Evolutionary conservation across 345 rosid genomes (phyloP).

Genomic region (Toxicodendron radicans): DNA sequence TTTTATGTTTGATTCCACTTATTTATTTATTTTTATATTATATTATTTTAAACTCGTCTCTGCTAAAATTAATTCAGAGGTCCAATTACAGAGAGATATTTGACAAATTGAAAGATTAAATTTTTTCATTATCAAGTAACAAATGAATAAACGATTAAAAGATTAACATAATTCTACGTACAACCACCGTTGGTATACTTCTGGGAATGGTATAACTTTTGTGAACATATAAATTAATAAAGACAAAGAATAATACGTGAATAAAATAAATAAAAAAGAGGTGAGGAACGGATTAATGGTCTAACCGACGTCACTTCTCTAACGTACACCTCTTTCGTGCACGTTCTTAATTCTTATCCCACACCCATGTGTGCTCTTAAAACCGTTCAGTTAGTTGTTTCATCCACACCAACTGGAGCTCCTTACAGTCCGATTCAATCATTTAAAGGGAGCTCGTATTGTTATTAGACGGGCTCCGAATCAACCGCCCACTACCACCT

Average conservation of each 20-base stretch:
- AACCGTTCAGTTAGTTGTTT: not conserved
- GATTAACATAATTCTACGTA: no score
- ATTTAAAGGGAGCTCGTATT: slow-evolving; percentile 27
- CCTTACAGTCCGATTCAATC: not conserved
- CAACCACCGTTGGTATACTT: no score
- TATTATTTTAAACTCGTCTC: no score
- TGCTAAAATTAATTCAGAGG: no score
- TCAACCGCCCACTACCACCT: slow-evolving; percentile 17
- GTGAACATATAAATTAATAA: not conserved
- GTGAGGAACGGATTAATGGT: slow-evolving; percentile 14
- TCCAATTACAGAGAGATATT: no score
- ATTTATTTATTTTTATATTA: no score
- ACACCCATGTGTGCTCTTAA: not conserved
- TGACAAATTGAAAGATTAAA: no score
- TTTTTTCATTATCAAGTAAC: no score
- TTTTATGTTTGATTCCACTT: no score
- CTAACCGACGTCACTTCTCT: slow-evolving; percentile 11
- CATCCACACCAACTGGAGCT: not conserved
- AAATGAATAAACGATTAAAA: no score
- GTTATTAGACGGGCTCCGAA: slow-evolving; percentile 31
- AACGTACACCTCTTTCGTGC: not conserved
- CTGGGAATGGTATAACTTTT: no score
- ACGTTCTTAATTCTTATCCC: not conserved
- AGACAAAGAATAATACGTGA: not conserved
- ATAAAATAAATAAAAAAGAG: not conserved